Base-by-base conservation (phyloP, 2,329 filamentous ascomycete genomes). In the Fusarium tanahbumbuense region DNA sequence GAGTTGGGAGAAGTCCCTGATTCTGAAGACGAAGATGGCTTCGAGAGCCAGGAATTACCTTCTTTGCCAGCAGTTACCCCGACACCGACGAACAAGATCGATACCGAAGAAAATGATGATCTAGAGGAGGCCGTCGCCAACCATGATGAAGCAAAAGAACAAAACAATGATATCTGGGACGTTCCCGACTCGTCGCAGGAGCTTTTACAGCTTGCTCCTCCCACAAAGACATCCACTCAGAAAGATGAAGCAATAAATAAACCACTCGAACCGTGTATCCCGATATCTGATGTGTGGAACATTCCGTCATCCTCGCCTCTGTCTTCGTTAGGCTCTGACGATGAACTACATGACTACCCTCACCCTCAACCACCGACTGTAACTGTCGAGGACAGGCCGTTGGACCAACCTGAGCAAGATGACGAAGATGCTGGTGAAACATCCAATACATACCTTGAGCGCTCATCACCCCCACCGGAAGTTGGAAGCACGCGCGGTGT, bases 1-100 rank as follows among this genome's bases (percentile, higher is more conserved):
- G 82, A 83, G 72, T 75, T 83, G 76, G 84, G 84, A 73, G 83
- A 84, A 74, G 80, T 86, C 70, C 84, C 84, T 60, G 84, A 85
- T 76, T 86, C 84, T 66, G 84, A 86, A 72, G 84, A 85, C 60
- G 83, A 85, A 49, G 79, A 78, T 68, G 81, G 74, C 56, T 82
- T 81, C 65, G 82, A 84, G 60, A 80, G 76, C 62, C 76, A 81
- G 60, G 71, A 77, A 45, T 44, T 68, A 44, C 64, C 63, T 18
- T 53, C 59, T 13, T 41, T 63, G 22, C 27, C 59, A 28, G 40
- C 55, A n/a, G 54, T 42, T 23, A 42, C 28, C 22, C 44, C 56
- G 7, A 28, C 44, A 25, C 23, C 32, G 37, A 49, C 53, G n/a
- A 46, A 46, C 15, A 59, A 66, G 44, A 67, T 25, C 34, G 42